Conservation (phyloP, 441 rosid species). For the Erodium moschatum region DNA sequence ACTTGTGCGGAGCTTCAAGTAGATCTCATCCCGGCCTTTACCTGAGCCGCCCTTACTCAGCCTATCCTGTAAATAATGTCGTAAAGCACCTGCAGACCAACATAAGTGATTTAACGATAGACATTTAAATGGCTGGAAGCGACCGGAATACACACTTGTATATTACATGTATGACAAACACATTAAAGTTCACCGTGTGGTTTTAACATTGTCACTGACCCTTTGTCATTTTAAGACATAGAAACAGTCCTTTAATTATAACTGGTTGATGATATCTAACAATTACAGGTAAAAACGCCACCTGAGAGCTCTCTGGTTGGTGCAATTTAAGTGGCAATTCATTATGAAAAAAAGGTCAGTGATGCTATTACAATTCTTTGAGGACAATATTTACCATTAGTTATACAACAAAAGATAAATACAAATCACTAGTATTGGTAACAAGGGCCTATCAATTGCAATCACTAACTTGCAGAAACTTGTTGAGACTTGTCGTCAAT, state of each 20-base stretch:
- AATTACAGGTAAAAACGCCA: background rate
- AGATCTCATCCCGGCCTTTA: constrained; percentile 71
- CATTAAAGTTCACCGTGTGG: background rate
- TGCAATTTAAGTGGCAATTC: background rate
- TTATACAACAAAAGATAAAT: constrained; percentile 1
- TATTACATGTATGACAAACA: background rate
- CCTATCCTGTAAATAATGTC: constrained; percentile 80
- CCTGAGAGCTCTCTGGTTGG: too few relatives aligned
- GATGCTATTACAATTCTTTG: background rate
- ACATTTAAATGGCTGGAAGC: background rate
- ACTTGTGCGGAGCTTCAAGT: constrained; percentile 79
- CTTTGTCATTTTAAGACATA: background rate
- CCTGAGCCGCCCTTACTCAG: constrained; percentile 78
- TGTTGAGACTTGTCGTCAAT: constrained; percentile 78
- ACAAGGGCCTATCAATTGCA: background rate
- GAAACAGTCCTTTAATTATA: background rate
- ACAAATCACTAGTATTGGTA: constrained; percentile 13
- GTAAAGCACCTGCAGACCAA: constrained; percentile 59
- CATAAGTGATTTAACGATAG: background rate
- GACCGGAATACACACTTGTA: background rate
- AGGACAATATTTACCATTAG: background rate
- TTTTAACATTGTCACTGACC: background rate
- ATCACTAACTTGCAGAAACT: constrained; percentile 71
- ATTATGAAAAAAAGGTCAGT: background rate
- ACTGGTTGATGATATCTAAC: background rate